Evolutionary conservation across 805 yeast genomes (phyloP).

Genomic region (Diddensiella santjacobensis): DNA sequence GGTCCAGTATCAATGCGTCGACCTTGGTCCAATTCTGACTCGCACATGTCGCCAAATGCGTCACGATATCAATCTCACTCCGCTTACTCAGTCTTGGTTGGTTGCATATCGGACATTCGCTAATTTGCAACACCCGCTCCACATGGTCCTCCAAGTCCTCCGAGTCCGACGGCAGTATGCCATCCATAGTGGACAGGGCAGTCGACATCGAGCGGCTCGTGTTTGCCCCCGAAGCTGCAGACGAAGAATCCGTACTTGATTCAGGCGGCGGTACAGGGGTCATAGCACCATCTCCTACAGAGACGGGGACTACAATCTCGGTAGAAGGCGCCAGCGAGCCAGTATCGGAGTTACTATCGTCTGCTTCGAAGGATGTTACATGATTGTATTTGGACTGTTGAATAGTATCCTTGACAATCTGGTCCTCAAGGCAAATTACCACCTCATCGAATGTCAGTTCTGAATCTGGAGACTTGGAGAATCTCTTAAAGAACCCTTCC

Average conservation of each 20-base stretch:
- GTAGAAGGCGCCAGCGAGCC: background rate
- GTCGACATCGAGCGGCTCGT: background rate
- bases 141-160: constrained; percentile 15
- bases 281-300: background rate
- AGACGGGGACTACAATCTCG: background rate
- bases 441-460: constrained; percentile 53
- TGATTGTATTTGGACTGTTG: background rate
- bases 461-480: constrained; percentile 32
- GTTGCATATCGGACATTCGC: constrained; percentile 78
- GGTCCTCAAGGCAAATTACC: constrained; percentile 46
- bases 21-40: constrained; percentile 71
- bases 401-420: constrained; percentile 27
- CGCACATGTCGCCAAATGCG: constrained; percentile 85
- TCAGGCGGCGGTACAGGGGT: background rate
- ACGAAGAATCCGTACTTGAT: background rate
- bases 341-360: background rate
- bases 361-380: constrained; percentile 2
- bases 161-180: constrained; percentile 6
- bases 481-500: constrained; percentile 30
- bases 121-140: constrained; percentile 53
- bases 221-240: background rate
- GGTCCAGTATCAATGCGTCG: constrained; percentile 56
- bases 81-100: constrained; percentile 51
- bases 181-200: constrained; percentile 3
- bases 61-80: constrained; percentile 65